Conservation (phyloP, 306 rosid genomes). For the Lagenaria siceraria region DNA sequence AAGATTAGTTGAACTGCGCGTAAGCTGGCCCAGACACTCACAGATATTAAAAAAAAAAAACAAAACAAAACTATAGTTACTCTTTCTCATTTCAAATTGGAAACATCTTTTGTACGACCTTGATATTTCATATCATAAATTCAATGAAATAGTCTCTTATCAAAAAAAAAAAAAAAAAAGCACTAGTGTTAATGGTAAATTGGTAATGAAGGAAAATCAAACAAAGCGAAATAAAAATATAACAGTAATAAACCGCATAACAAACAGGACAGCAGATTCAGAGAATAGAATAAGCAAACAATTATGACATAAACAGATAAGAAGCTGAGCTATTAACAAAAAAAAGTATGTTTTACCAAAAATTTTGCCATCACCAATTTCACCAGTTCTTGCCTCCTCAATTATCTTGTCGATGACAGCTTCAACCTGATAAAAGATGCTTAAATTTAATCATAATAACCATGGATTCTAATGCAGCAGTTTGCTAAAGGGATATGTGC, state of each 20-base stretch:
- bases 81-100: no score
- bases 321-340: slow-evolving; percentile 3
- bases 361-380: slow-evolving; percentile 94
- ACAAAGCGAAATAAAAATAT: not conserved
- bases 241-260: not conserved
- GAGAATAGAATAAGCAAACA: not conserved
- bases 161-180: not conserved
- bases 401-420: slow-evolving; percentile 55
- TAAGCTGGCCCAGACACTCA: no score
- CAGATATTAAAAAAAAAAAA: no score
- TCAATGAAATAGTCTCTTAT: no score
- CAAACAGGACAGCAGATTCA: not conserved
- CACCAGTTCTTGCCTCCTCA: slow-evolving; percentile 75
- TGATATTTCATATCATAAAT: no score
- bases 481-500: not conserved
- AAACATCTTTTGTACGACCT: no score
- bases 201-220: not conserved
- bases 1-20: no score
- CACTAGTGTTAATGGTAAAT: not conserved
- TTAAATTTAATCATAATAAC: not conserved
- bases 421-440: slow-evolving; percentile 44
- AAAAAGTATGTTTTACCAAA: slow-evolving; percentile 40
- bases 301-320: not conserved
- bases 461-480: not conserved
- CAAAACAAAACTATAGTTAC: no score